Base-by-base conservation (phyloP, 1,284 basidiomycete genomes). In the Ceratobasidium sp. region DNA sequence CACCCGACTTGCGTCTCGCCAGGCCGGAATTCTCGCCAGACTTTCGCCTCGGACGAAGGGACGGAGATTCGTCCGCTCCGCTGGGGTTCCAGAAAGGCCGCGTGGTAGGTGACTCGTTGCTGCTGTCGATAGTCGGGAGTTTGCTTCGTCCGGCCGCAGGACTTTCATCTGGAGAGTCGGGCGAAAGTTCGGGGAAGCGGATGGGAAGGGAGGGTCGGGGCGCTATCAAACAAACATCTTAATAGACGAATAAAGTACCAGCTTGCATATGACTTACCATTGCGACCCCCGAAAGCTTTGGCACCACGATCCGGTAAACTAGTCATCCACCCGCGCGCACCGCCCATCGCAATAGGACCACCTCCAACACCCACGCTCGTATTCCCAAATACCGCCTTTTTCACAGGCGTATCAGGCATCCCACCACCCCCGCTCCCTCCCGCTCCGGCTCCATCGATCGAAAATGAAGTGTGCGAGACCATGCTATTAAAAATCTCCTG, bases 401-500 rank as follows among this genome's bases (percentile, higher is more conserved):
- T 95, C 62, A 94, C 92, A 0, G 94, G 93, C 2, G 94, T 95
- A 0, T 91, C 93, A 4, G 93, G 93, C 17, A 90, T 89, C 68
- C 80, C 56, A n/a, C 87, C 90, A 86, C 92, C 94, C 44, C 84
- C 83, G 73, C 87, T 88, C 69, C 87, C 87, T 5, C 66, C 67
- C 50, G 74, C 67, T 67, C 84, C 82, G 70, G 85, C 83, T 42
- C 85, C 86, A 80, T 90, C 88, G 38, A 88, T 86, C 13, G 89
- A 89, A n/a, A 69, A 77, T 26, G 52, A 66, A 3, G 65, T 75
- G 38, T 77, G 70, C 0, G 89, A 87, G 1, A 89, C 89, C n/a
- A 94, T 88, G 0, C 91, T 91, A 48, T 90, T 89, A 80, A 91
- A 85, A 80, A 94, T 93, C 83, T 93, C 93, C 9, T 88, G 89